A percentile compares a stretch with the other conserved stretches of the same genome.
These are phyloP conservation scores for Trametes coccinea DNA, from an alignment of 768 basidiomycete species.

Conservation along the genomic window DNA sequence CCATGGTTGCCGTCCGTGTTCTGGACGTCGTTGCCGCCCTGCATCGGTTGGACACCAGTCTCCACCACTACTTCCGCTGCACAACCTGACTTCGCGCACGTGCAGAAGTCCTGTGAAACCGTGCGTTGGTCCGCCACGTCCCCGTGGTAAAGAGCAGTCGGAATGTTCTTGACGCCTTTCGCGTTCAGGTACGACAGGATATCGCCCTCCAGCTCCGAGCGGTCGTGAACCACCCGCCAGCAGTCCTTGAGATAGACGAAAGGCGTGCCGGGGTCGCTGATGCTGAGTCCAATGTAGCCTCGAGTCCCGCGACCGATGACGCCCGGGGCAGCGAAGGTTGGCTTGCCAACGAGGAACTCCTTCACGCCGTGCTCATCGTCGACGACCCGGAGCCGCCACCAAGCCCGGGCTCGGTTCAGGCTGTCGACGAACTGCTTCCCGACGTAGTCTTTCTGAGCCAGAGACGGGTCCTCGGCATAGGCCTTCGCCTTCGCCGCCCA, in stretches of 20 bases:
- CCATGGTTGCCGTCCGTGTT: too few species aligned
- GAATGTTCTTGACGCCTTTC: neutral
- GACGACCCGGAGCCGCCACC: neutral
- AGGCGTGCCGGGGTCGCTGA: neutral
- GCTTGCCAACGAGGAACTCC: constrained; percentile 1
- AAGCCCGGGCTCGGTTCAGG: neutral
- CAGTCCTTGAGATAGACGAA: constrained; percentile 21
- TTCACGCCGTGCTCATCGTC: neutral
- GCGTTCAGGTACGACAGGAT: neutral
- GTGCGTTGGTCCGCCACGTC: neutral
- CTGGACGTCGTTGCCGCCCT: too few species aligned
- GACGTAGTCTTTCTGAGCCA: too few species aligned
- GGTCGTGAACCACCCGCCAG: constrained; percentile 3
- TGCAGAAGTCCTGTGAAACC: too few species aligned
- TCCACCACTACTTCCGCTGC: too few species aligned
- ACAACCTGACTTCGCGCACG: too few species aligned
- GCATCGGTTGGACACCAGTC: too few species aligned
- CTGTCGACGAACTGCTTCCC: neutral
- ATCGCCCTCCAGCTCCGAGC: constrained; percentile 3
- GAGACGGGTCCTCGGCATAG: too few species aligned
- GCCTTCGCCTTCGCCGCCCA: too few species aligned
- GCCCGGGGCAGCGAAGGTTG: neutral
- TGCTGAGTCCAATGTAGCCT: constrained; percentile 6
- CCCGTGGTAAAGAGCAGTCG: constrained; percentile 5
- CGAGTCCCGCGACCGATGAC: neutral